Base-by-base conservation (phyloP, 129 eudicot genomes). In the Solidago caesia region DNA sequence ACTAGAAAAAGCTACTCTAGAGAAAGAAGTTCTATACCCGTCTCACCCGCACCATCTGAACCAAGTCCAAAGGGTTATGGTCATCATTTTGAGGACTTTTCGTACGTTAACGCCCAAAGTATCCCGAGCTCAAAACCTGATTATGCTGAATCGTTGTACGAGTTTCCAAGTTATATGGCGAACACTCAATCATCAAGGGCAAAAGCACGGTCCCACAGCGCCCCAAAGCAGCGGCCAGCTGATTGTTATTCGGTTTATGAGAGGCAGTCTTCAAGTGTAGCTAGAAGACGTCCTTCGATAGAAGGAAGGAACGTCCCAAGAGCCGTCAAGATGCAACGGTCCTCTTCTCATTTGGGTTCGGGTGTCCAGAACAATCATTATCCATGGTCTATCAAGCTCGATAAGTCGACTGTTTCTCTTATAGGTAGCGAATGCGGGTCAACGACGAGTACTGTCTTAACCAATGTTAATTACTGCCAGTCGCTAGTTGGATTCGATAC, bases 281-380 rank as follows among this genome's bases (percentile, higher is more conserved):
- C 89, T 53, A 87, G 82, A 72, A 73, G 91, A 13, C 75, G 95
- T 6, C 89, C 96, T 1, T 92, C 92, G 1, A 73, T 89, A 12
- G 98, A 92, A 75, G 98, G 98, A 43, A 73, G 96, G 77, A 90
- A 84, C 44, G 94, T 89, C 48, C 98, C 96, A n/a, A 84, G 90
- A 80, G 90, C 89, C 0, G 96, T 86, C 7, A 73, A 84, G 76
- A 89, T 88, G 95, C 98, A 93, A 47, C 79, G 96, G 41, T 93
- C 96, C 15, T 86, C 96, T 21, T 93, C 98, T 1, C 91, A 90
- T 13, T 83, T 85, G 55, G 95, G 92, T 0, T 68, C 15, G 13
- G 84, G 89, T 26, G 87, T 81, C 64, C 98, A 86, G 81, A 87
- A 87, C 63, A 74, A 81, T 73, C 92, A 88, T 14, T 87, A 90